Conservation (phyloP, 192 early-diverging fungal genomes). For the Dissophora ornata region DNA sequence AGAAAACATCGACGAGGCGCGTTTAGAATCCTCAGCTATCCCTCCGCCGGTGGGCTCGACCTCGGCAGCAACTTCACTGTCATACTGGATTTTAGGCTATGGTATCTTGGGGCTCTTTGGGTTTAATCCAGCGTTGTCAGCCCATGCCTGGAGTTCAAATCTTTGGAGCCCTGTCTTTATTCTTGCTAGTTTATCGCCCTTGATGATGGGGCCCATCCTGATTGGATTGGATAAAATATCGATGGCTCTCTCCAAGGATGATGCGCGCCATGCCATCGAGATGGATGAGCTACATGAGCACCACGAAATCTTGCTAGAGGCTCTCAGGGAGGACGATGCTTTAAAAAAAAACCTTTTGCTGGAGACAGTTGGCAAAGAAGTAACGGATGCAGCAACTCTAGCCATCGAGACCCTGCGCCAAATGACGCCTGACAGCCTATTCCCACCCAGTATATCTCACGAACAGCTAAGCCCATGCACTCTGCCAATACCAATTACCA, state of each 20-base stretch:
- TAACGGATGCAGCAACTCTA: slow-evolving; percentile 60
- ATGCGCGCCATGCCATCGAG: slow-evolving; percentile 8
- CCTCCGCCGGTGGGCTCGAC: neutral
- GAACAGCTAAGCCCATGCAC: slow-evolving; percentile 68
- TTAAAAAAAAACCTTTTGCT: slow-evolving; percentile 45
- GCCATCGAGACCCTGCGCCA: slow-evolving; percentile 62
- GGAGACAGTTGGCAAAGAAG: slow-evolving; percentile 55
- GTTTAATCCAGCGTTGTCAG: neutral
- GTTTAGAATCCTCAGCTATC: neutral
- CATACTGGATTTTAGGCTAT: slow-evolving; percentile 33
- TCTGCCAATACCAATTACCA: slow-evolving; percentile 63
- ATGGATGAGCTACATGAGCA: slow-evolving; percentile 27
- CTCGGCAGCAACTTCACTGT: slow-evolving; percentile 5
- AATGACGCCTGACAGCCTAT: slow-evolving; percentile 58
- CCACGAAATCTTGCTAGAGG: slow-evolving; percentile 29
- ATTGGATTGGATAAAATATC: slow-evolving; percentile 32
- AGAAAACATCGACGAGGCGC: neutral
- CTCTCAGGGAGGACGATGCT: slow-evolving; percentile 27
- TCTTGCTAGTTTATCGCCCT: slow-evolving; percentile 29
- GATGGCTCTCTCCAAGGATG: slow-evolving; percentile 11
- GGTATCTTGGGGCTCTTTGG: slow-evolving; percentile 33
- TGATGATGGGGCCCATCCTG: slow-evolving; percentile 17
- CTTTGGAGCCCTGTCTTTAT: slow-evolving; percentile 12
- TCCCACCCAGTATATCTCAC: slow-evolving; percentile 55
- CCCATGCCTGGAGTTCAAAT: neutral